These are phyloP conservation scores for Botrytis squamosa DNA, from an alignment of 2,329 filamentous ascomycete genomes.

Conservation along the genomic window DNA sequence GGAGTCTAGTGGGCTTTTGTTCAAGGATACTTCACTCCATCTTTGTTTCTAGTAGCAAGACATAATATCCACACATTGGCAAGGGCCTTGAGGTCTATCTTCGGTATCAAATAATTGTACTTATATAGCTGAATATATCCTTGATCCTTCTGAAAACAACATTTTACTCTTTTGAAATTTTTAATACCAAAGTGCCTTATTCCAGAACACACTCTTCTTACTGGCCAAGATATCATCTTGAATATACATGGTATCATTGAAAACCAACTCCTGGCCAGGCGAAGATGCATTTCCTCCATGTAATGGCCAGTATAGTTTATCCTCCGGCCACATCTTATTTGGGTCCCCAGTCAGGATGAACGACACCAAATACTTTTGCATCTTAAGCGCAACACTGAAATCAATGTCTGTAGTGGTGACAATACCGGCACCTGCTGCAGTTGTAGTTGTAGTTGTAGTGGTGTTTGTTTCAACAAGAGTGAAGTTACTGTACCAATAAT, in stretches of 20 bases:
- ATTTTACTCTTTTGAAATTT: too few species aligned
- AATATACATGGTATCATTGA: slow-evolving; percentile 7
- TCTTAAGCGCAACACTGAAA: slow-evolving; percentile 34
- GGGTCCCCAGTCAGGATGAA: slow-evolving; percentile 40
- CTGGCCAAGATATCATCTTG: not conserved
- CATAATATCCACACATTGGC: accelerated
- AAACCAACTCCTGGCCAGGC: not conserved
- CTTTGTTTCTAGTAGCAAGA: not conserved
- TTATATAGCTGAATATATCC: not conserved
- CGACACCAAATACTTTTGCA: slow-evolving; percentile 43
- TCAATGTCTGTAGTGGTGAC: slow-evolving; percentile 33
- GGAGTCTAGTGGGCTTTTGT: not conserved
- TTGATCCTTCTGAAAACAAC: not conserved
- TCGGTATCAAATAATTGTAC: not conserved
- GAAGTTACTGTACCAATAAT: slow-evolving; percentile 40
- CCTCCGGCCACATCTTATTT: slow-evolving; percentile 1
- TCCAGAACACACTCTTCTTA: not conserved
- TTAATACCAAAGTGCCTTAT: slow-evolving; percentile 10
- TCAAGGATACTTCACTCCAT: not conserved
- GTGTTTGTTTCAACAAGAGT: slow-evolving; percentile 29
- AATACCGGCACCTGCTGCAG: slow-evolving; percentile 23
- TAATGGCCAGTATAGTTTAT: slow-evolving; percentile 1
- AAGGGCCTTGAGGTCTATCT: accelerated
- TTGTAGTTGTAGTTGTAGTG: slow-evolving; percentile 22
- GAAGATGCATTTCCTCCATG: not conserved